Evolutionary conservation across 225 moss, liverwort and hornwort genomes (phyloP).

Genomic region (Thuidium tamariscinum): DNA sequence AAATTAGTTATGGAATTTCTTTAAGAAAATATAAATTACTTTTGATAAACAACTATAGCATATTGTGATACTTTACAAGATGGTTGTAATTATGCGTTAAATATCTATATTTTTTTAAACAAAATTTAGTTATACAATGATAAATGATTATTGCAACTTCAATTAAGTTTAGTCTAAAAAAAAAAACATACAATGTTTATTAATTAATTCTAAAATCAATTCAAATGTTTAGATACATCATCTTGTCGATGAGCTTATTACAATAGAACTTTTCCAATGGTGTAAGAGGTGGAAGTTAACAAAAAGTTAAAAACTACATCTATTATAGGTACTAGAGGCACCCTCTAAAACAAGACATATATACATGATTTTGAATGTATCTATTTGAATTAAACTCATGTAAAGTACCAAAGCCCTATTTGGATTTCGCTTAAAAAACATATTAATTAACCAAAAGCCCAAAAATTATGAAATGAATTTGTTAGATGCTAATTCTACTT

Average conservation of each 20-base stretch:
- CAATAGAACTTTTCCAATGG: accelerated
- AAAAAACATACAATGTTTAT: not conserved
- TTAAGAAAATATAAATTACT: not conserved
- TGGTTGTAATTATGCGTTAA: no score
- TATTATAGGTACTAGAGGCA: accelerated
- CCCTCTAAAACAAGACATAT: accelerated
- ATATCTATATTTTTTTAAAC: not conserved
- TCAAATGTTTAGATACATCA: not conserved
- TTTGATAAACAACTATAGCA: not conserved
- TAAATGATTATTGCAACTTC: not conserved
- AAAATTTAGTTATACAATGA: no score
- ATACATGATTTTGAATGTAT: accelerated
- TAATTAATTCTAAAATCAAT: not conserved
- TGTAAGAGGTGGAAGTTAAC: not conserved
- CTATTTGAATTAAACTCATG: accelerated
- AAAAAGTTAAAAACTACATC: not conserved
- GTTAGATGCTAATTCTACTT: not conserved
- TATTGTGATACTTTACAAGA: not conserved
- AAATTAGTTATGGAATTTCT: accelerated
- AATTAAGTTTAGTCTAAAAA: no score
- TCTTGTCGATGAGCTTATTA: not conserved
- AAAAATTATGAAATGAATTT: accelerated
- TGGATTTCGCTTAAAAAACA: not conserved
- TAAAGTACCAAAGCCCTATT: no score
- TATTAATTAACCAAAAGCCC: not conserved